Evolutionary conservation across 305 asterid species (phyloP), one percentile per base, ranked within the genome.

Genomic region (Coffea humblotiana): DNA sequence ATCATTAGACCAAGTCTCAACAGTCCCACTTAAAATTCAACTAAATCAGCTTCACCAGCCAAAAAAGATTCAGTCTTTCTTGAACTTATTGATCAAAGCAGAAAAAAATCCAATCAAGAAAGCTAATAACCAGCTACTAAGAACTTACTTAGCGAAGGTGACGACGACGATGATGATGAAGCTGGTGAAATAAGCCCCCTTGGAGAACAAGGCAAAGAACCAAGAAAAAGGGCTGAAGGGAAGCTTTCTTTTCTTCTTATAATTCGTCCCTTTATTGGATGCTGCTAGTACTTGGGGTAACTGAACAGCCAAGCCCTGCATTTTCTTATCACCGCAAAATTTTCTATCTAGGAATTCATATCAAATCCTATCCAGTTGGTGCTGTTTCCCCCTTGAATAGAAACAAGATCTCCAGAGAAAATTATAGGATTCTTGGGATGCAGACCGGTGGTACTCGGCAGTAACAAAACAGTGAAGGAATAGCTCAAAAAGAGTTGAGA

Each of bases 281-380:
- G 79, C 74, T 54, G 77, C 63, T 47, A 84, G 68, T n/a, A 79
- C 78, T 74, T 75, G 85, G 70, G 86, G 74, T 51, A 78, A 64
- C 27, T 82, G 88, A 77, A 83, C 43, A 25, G 80, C 85, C 76
- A 83, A 78, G 19, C 84, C 79, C 74, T 83, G 87, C 90, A 85
- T 83, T 78, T 83, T 71, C 19, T 64, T 75, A 58, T 56, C 25
- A 37, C 65, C 37, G 23, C 76, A 64, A 65, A 58, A 69, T 47
- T 78, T 43, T 49, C 25, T 66, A 72, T 21, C 70, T 27, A 76
- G 45, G 51, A 69, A 56, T 67, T 76, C 84, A 75, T 81, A 11
- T 60, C 77, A 71, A 23, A 70, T 58, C 66, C 8, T 27, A 80
- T 5, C 51, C 66, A 73, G 14, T 11, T 18, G 23, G 19, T 18